Base-by-base conservation (phyloP, 805 yeast genomes). In the Ogataea allantospora region DNA sequence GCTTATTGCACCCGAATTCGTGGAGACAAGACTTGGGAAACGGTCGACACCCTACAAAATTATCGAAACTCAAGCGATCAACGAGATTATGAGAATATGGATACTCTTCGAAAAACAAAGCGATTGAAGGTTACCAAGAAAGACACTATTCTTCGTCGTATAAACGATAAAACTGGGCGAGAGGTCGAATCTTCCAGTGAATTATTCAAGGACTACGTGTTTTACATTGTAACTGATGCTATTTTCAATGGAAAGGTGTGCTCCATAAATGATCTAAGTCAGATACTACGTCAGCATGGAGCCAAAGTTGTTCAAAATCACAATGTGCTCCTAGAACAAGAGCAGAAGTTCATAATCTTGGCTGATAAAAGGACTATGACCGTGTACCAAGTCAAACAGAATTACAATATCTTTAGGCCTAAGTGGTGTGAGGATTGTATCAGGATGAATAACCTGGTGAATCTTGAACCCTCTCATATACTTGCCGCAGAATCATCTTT, bases 351-450 rank as follows among this genome's bases (percentile, higher is more conserved):
- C 21, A 65, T 52, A 35, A 63, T 47, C 2, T 55, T 76, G 13
- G 66, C 74, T 12, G 69, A 63, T 20, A 65, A 54, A 39, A 38
- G 50, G 9, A 71, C 76, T 0, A 44, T 57, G 3, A 69, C 67
- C 33, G 70, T 75, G 3, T 50, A 46, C 2, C 57, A 58, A 1
- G 42, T 75, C n/a, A 47, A 55, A 8, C 57, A 63, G n/a, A 41
- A 57, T 12, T 75, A 70, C 48, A 85, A 81, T 50, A 66, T 91
- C 0, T 54, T 88, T 6, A 69, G 61, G 35, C 88, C 95, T 1
- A 56, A 62, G 20, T 91, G 96, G 95, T 55, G 87, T 5, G 65
- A 77, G 30, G 89, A 85, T 47, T 78, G 93, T 48, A 62, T 85
- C 2, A 51, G 57, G 12, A 55, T 64, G 10, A 50, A 57, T 1